Evolutionary conservation across 2,329 filamentous ascomycete species (phyloP), one percentile per base, ranked within the genome.

Genomic region (Huntiella decipiens): DNA sequence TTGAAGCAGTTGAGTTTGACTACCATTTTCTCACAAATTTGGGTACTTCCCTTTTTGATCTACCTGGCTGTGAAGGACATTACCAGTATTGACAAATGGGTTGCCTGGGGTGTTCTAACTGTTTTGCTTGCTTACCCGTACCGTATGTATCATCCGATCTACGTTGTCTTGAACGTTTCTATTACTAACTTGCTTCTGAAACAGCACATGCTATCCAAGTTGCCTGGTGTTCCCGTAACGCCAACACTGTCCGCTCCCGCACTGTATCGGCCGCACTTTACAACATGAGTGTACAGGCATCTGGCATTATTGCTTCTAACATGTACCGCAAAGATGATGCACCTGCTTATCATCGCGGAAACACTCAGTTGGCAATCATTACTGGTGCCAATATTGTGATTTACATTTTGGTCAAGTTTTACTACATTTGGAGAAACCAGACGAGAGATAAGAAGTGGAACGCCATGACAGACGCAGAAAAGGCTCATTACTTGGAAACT

Each of bases 191-290:
- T 33, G 12, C 8, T 17, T 33, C 5, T 10, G 4, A 13, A 28
- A 38, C n/a, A 55, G 54, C 59, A 1, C 68, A 77, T 53, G 67
- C 71, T 0, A 67, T 75, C 15, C 61, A 72, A 35, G 73, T 75
- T 0, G 72, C 68, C 0, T 68, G 72, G 58, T 71, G 66, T 0
- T 71, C 68, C 2, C 64, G 71, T 39, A 78, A 77, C 52, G 66
- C 71, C 0, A 72, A 73, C 38, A 67, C 67, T 2, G 74, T 77
- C 1, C 63, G 71, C 6, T 74, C 71, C 8, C 59, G 74, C 10
- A 71, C 73, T 0, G 68, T 78, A 1, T 68, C 70, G 0, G 67
- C 68, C 1, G 72, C 71, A 1, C 56, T 74, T 12, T 77, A 76
- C 56, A 77, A 76, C 52, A 62, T 62, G 57, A 57, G 53, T 33